phyloP scores from a whole-genome alignment of 768 basidiomycete species.

The Suillus alpinus region DNA sequence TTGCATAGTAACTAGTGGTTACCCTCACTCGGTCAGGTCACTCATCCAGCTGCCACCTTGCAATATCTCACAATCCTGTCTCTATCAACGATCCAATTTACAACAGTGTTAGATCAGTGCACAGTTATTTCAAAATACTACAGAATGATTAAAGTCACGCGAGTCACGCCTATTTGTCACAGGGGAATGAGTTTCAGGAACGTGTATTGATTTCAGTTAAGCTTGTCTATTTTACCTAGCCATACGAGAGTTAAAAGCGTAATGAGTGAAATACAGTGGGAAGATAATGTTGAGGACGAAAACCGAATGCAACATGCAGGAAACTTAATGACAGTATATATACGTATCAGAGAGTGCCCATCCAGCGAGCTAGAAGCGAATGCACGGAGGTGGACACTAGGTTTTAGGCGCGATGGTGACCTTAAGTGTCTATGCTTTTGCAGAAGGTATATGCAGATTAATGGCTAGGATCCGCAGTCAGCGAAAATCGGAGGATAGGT shows the following conservation, averaged over 20 bases:
- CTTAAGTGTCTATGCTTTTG: conserved; percentile 55
- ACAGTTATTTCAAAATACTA: background rate
- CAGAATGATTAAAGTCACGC: too few relatives aligned
- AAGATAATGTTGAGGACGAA: conserved; percentile 21
- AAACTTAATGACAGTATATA: conserved; percentile 37
- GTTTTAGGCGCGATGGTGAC: conserved; percentile 4
- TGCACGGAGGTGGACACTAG: background rate
- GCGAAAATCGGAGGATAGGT: background rate
- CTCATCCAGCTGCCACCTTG: too few relatives aligned
- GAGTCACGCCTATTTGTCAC: background rate
- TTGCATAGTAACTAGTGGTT: too few relatives aligned
- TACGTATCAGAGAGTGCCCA: conserved; percentile 26
- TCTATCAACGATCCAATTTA: background rate
- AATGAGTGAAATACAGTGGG: conserved; percentile 26
- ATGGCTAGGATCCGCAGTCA: conserved; percentile 52
- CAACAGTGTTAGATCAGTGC: too few relatives aligned
- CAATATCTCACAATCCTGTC: too few relatives aligned
- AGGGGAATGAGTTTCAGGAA: background rate
- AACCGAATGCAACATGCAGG: conserved; percentile 26
- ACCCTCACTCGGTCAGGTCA: too few relatives aligned
- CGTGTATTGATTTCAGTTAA: conserved; percentile 12
- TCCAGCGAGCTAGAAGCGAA: conserved; percentile 10
- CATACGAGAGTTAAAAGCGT: conserved; percentile 11
- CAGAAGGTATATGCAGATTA: conserved; percentile 84
- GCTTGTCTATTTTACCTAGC: conserved; percentile 25